Evolutionary conservation across 305 asterid genomes (phyloP), one percentile per base, ranked within the genome.

Genomic region (Coffea humblotiana): DNA sequence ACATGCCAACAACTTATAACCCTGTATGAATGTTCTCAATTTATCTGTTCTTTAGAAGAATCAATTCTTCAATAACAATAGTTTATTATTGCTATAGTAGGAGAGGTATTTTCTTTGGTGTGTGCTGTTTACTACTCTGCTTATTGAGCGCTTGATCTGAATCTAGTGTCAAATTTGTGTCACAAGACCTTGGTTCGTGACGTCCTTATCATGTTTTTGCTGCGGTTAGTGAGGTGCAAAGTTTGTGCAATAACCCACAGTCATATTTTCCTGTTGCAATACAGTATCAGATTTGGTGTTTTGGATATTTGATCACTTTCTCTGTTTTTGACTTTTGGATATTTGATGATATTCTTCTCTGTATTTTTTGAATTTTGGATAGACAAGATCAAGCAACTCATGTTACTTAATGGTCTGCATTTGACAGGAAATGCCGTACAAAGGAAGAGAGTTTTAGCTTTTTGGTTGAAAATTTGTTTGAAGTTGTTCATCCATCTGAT

Each of bases 371-470:
- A 47, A 63, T 16, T 48, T 16, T 64, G 21, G 35, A 27, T 15
- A 27, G 43, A 43, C 70, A 56, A 63, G 27, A 29, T 47, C 72
- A 63, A 77, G 72, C 27, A 61, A 77, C 65, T 77, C 27, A 47
- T 49, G 68, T 76, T 40, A 63, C 19, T 63, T 1, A 23, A 13
- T 60, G 70, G 23, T 70, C 72, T 60, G 64, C 48, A 5, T 49
- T 81, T 76, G 56, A 78, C 90, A 93, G 99, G 99, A 95, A 77
- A 89, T 90, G 90, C 93, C 78, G 1, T 92, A 86, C 90, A 92
- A 86, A 79, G 96, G 99, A 78, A 89, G 98, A 84, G 97, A 91
- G 77, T 93, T 80, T 82, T 95, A 92, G 91, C 81, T 43, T 66
- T 81, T 49, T 29, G 78, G 25, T 71, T n/a, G 83, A 61, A 68